Evolutionary conservation across 2,329 filamentous ascomycete genomes (phyloP).

Genomic region (Hymenoscyphus repandus): DNA sequence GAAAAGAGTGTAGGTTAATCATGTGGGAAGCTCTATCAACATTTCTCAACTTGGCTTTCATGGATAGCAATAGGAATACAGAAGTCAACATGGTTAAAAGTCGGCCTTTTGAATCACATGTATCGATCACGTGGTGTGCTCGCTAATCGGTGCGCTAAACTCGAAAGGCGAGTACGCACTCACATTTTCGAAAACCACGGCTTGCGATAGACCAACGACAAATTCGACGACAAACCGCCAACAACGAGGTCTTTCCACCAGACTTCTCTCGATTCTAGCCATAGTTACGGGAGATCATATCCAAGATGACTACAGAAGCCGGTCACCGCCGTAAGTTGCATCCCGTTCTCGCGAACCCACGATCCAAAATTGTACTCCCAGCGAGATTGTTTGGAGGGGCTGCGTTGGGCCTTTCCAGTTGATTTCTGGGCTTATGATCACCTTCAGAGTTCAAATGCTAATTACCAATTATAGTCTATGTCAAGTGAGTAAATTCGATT

Average conservation of each 20-base stretch:
- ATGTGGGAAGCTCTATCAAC: too few relatives aligned
- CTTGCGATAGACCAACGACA: slow-evolving; percentile 19
- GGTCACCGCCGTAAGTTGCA: slow-evolving; percentile 78
- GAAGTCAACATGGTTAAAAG: too few relatives aligned
- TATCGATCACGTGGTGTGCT: too few relatives aligned
- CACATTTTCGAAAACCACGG: too few relatives aligned
- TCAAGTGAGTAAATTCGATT: slow-evolving; percentile 65
- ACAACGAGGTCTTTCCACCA: slow-evolving; percentile 29
- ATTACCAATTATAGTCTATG: slow-evolving; percentile 61
- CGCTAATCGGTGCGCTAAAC: too few relatives aligned
- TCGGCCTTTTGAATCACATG: too few relatives aligned
- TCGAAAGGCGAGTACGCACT: too few relatives aligned
- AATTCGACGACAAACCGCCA: slow-evolving; percentile 25
- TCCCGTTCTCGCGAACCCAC: not conserved
- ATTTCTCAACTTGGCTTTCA: too few relatives aligned
- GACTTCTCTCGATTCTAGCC: slow-evolving; percentile 35
- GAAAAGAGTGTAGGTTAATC: too few relatives aligned
- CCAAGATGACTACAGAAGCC: slow-evolving; percentile 83
- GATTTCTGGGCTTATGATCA: slow-evolving; percentile 1
- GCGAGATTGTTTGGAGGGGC: not conserved
- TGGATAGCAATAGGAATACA: too few relatives aligned
- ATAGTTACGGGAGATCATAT: slow-evolving; percentile 44
- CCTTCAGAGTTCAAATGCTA: slow-evolving; percentile 21
- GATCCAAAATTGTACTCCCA: not conserved
- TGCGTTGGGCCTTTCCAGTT: not conserved